Evolutionary conservation across 305 asterid genomes (phyloP).

Genomic region (Withania somnifera): DNA sequence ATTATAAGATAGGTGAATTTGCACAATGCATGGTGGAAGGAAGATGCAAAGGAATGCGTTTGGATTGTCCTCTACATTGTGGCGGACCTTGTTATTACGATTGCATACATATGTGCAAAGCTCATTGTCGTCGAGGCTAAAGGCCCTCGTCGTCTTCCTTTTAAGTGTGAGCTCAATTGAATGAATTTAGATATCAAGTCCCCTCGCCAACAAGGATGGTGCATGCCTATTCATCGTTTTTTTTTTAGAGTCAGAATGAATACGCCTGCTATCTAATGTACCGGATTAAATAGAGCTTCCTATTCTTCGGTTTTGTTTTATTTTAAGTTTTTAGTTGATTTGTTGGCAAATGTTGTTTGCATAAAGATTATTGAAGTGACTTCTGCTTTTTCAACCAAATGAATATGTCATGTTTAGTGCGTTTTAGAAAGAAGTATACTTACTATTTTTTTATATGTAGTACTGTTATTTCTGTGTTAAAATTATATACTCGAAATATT

Average conservation of each 20-base stretch:
- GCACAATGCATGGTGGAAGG: conserved; percentile 61
- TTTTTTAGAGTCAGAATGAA: not conserved
- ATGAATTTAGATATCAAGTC: too few species aligned
- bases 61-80: conserved; percentile 78
- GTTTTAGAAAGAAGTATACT: too few species aligned
- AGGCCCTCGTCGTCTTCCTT: not conserved
- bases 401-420: not conserved
- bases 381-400: not conserved
- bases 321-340: not conserved
- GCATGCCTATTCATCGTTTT: not conserved
- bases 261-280: not conserved
- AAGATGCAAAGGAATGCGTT: conserved; percentile 54
- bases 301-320: not conserved
- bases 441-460: too few species aligned
- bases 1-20: conserved; percentile 50
- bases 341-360: not conserved
- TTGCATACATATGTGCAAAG: conserved; percentile 64
- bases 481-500: too few species aligned
- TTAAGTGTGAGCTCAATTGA: not conserved
- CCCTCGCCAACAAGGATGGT: not conserved
- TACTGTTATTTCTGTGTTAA: too few species aligned
- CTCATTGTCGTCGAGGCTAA: conserved; percentile 46
- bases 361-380: not conserved
- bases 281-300: not conserved
- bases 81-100: conserved; percentile 78